Evolutionary conservation across 306 rosid species (phyloP).

Genomic region (Cucumis hystrix): DNA sequence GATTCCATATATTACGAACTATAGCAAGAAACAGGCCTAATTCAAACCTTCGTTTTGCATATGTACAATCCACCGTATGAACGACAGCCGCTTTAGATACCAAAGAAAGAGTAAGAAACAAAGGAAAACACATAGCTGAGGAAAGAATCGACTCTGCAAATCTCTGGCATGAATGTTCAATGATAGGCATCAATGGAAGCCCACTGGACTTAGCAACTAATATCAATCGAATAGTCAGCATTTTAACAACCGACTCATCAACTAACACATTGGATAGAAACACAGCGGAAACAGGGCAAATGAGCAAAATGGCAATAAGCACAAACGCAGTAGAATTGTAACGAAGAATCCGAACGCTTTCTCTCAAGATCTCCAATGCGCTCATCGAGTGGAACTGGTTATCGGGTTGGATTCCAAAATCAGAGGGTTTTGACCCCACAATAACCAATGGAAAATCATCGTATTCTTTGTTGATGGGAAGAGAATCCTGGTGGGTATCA

Average conservation of each 20-base stretch:
- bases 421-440: constrained; percentile 27
- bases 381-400: constrained; percentile 48
- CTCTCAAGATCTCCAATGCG: constrained; percentile 84
- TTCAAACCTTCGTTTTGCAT: constrained; percentile 54
- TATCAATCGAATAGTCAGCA: constrained; percentile 49
- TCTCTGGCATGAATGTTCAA: constrained; percentile 64
- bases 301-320: constrained; percentile 45
- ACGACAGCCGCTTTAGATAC: constrained; percentile 73
- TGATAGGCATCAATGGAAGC: constrained; percentile 63
- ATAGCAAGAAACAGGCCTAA: constrained; percentile 38
- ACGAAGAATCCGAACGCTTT: constrained; percentile 70
- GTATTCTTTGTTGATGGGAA: constrained; percentile 36
- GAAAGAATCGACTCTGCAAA: constrained; percentile 59
- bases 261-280: constrained; percentile 54
- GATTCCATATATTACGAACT: constrained; percentile 58
- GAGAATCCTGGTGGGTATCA: constrained; percentile 35
- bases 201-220: constrained; percentile 75
- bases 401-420: constrained; percentile 11
- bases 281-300: constrained; percentile 75
- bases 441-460: constrained; percentile 24
- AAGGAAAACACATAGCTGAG: constrained; percentile 48
- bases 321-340: constrained; percentile 64
- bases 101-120: constrained; percentile 50
- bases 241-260: constrained; percentile 52
- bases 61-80: constrained; percentile 74